A percentile compares a stretch with the other conserved stretches of the same genome.
Conservation (phyloP, 2,329 filamentous ascomycete genomes). For the Ophiosphaerella korrae region DNA sequence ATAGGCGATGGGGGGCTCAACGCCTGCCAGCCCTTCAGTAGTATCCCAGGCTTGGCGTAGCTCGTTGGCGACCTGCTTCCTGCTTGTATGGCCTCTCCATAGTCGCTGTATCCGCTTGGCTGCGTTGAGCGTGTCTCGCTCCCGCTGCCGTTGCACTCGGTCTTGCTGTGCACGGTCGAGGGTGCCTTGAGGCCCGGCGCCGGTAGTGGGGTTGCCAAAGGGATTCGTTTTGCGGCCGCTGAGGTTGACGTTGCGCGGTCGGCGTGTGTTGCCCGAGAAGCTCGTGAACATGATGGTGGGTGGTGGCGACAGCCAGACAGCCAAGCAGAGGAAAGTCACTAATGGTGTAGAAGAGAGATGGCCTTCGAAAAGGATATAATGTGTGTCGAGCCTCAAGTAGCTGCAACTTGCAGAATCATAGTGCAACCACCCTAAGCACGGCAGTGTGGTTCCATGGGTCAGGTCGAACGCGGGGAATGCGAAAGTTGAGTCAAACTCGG, state of each 20-base stretch:
- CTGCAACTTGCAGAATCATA: neutral
- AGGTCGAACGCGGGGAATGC: neutral
- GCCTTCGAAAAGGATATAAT: neutral
- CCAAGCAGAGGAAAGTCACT: neutral
- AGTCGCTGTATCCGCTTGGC: conserved; percentile 74
- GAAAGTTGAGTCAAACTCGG: neutral
- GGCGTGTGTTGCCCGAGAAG: conserved; percentile 86
- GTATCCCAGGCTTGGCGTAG: conserved; percentile 48
- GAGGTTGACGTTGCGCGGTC: conserved; percentile 90
- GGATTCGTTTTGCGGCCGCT: conserved; percentile 83
- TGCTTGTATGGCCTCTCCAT: conserved; percentile 78
- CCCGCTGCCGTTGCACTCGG: conserved; percentile 76
- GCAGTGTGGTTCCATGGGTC: neutral
- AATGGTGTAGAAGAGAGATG: neutral
- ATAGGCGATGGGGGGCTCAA: conserved; percentile 35
- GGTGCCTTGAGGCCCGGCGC: conserved; percentile 72
- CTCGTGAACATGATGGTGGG: conserved; percentile 76
- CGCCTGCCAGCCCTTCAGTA: conserved; percentile 25
- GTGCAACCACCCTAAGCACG: neutral
- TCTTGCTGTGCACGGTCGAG: conserved; percentile 88
- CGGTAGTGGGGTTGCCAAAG: conserved; percentile 66
- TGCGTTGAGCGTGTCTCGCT: conserved; percentile 77
- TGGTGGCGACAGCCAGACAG: neutral
- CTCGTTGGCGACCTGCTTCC: conserved; percentile 63
- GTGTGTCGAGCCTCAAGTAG: neutral